A percentile compares a stretch with the other conserved stretches of the same genome.
These are phyloP conservation scores for Trametes villosa DNA, from an alignment of 768 basidiomycete genomes.

Conservation along the genomic window DNA sequence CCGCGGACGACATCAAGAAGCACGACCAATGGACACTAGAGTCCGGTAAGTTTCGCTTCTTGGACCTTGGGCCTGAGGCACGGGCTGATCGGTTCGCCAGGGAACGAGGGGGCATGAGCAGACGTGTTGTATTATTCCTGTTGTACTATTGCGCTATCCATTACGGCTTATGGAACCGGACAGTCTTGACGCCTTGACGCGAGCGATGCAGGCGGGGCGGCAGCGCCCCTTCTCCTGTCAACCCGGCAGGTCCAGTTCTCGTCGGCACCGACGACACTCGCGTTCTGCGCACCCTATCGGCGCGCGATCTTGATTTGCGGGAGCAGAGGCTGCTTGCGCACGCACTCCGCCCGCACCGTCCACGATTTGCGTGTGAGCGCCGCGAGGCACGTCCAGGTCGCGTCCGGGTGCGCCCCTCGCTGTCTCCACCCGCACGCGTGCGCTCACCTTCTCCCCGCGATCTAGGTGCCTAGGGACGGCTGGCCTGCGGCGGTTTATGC, in stretches of 20 bases:
- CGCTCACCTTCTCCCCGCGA: conserved; percentile 2
- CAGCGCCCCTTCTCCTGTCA: conserved; percentile 2
- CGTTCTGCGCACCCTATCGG: conserved; percentile 4
- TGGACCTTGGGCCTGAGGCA: not conserved
- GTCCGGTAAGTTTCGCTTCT: conserved; percentile 56
- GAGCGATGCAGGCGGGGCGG: not conserved
- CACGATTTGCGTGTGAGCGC: not conserved
- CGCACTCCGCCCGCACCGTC: not conserved
- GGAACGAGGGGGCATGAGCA: conserved; percentile 32
- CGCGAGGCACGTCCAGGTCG: conserved; percentile 1
- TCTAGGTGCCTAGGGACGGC: conserved; percentile 1
- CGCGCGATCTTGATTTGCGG: conserved; percentile 7
- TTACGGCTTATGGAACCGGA: conserved; percentile 10
- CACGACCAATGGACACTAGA: conserved; percentile 87
- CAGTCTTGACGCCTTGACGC: not conserved
- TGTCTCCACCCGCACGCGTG: not conserved
- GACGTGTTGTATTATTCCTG: conserved; percentile 16
- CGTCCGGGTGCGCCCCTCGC: not conserved
- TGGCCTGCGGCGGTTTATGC: not conserved
- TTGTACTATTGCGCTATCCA: conserved; percentile 21
- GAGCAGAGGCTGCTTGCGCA: not conserved
- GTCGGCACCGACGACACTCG: conserved; percentile 7
- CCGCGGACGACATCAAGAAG: conserved; percentile 80
- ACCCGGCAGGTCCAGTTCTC: conserved; percentile 2
- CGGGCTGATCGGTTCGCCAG: conserved; percentile 13